Percentiles rank a stretch among this genome's conserved stretches.
These are phyloP conservation scores for Cadophora gregata DNA, from an alignment of 2,329 filamentous ascomycete species.

Conservation along the genomic window DNA sequence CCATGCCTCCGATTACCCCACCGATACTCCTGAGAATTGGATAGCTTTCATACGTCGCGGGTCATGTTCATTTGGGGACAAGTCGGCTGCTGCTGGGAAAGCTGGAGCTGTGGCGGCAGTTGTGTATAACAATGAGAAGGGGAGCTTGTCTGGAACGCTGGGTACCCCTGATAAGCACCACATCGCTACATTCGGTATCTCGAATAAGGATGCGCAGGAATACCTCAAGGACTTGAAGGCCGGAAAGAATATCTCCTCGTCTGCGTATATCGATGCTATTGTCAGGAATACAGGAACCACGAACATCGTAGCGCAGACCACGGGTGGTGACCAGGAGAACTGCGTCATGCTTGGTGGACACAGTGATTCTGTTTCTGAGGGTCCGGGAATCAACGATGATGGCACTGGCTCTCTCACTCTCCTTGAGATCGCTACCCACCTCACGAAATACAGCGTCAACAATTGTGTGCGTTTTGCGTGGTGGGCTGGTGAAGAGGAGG, in stretches of 20 bases:
- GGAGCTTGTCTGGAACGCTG: conserved; percentile 69
- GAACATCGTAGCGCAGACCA: conserved; percentile 70
- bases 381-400: conserved; percentile 56
- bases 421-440: conserved; percentile 66
- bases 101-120: conserved; percentile 75
- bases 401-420: conserved; percentile 53
- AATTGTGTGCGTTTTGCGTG: conserved; percentile 72
- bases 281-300: conserved; percentile 49
- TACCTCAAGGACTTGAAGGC: conserved; percentile 59
- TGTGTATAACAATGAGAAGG: conserved; percentile 63
- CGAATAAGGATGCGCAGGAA: conserved; percentile 61
- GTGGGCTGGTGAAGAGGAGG: conserved; percentile 73
- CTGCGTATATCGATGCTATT: conserved; percentile 64
- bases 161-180: conserved; percentile 64
- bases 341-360: conserved; percentile 71
- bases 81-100: conserved; percentile 70
- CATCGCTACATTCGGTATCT: conserved; percentile 72
- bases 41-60: conserved; percentile 77
- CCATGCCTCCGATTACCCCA: conserved; percentile 65
- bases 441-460: conserved; percentile 62
- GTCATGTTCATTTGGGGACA: conserved; percentile 72
- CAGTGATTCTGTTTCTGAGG: conserved; percentile 66
- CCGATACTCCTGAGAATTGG: conserved; percentile 57
- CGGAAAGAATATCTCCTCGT: conserved; percentile 57
- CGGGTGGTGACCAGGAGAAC: conserved; percentile 63